These are phyloP conservation scores for Sophora flavescens DNA, from an alignment of 306 rosid species.

Conservation along the genomic window DNA sequence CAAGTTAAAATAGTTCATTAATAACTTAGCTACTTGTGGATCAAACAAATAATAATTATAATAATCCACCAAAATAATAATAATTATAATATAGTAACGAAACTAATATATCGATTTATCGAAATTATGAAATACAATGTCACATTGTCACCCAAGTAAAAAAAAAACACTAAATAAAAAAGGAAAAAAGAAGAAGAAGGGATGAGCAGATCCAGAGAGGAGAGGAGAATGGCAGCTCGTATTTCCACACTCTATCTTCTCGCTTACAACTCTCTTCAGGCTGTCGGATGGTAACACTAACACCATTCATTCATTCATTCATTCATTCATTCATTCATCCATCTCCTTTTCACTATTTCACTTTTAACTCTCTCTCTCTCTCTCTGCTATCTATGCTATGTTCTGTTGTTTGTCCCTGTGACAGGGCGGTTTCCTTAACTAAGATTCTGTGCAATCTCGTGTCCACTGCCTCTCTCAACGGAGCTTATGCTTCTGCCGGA, in stretches of 20 bases:
- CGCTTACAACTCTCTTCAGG: slow-evolving; percentile 78
- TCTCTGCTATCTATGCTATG: background rate
- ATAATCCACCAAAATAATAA: no score
- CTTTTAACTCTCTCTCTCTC: background rate
- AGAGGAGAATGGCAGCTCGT: background rate
- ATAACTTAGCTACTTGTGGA: no score
- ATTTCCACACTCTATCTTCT: slow-evolving; percentile 64
- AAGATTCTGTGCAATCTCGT: slow-evolving; percentile 56
- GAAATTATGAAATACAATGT: no score
- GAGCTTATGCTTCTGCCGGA: slow-evolving; percentile 73
- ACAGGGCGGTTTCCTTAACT: slow-evolving; percentile 68
- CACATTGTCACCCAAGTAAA: no score
- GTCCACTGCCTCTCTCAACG: slow-evolving; percentile 53
- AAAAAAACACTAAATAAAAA: no score
- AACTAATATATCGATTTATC: no score
- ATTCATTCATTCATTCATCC: no score
- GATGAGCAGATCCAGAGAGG: slow-evolving; percentile 21
- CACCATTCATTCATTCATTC: background rate
- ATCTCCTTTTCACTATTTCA: background rate
- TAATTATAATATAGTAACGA: no score
- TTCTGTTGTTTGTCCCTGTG: background rate
- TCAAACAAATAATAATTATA: no score
- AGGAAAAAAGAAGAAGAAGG: no score
- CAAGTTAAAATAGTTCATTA: no score
- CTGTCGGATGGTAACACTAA: slow-evolving; percentile 68